A percentile compares a stretch with the other conserved stretches of the same genome.
Conservation (phyloP, 73 alveolate genomes). For the Paramecium primaurelia region DNA sequence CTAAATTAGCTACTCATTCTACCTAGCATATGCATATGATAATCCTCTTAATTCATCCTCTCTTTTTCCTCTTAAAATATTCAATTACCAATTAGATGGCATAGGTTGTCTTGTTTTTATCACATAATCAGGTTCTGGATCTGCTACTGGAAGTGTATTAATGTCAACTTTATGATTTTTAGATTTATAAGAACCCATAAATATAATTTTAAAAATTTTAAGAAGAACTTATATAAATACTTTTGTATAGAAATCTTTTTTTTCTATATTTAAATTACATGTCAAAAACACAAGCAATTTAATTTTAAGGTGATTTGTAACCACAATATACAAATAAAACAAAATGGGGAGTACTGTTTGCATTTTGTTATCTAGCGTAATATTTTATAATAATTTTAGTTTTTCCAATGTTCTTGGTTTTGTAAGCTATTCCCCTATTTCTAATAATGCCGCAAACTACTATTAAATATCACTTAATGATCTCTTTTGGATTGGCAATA, state of each 20-base stretch:
- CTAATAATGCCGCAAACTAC: background rate
- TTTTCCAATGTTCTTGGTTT: conserved; percentile 1
- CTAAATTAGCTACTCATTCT: conserved; percentile 29
- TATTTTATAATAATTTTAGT: background rate
- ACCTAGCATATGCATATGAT: conserved; percentile 59
- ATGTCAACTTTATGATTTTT: conserved; percentile 39
- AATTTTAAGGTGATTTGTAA: background rate
- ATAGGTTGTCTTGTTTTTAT: conserved; percentile 67
- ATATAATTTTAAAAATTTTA: background rate
- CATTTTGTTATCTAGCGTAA: conserved; percentile 34
- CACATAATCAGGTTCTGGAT: conserved; percentile 46
- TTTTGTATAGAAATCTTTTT: background rate
- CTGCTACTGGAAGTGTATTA: conserved; percentile 5
- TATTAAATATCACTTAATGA: background rate
- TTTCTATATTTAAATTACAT: background rate
- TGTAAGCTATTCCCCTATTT: conserved; percentile 15
- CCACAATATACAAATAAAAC: background rate
- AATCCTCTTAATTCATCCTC: conserved; percentile 67
- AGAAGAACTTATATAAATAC: background rate
- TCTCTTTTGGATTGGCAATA: background rate
- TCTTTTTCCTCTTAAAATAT: conserved; percentile 63
- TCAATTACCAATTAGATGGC: conserved; percentile 56
- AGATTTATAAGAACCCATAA: conserved; percentile 45
- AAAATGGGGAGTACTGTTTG: background rate
- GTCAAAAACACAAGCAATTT: background rate